Evolutionary conservation across 2,329 filamentous ascomycete genomes (phyloP), one percentile per base, ranked within the genome.

Genomic region (Arthrobotrys pseudoclavata): DNA sequence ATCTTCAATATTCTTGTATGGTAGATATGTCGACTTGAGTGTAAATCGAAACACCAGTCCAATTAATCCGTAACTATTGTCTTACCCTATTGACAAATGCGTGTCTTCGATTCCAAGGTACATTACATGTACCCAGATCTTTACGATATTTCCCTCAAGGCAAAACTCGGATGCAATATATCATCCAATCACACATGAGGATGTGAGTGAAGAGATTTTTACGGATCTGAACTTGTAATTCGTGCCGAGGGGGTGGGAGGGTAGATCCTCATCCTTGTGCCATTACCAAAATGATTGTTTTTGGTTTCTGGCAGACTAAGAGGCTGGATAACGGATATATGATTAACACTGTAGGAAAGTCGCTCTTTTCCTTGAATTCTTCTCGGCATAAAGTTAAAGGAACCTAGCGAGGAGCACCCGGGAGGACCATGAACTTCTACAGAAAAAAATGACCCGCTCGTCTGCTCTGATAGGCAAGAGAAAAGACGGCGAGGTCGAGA

Each of bases 401-500:
- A 66, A 48, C 69, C 55, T 60, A 48, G 60, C 55, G 34, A 42
- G 31, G 57, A 37, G 53, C 40, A 20, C 57, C 71, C 60, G 34
- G 42, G 29, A 37, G 45, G 47, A 55, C 63, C 64, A 48, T 66
- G 57, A 55, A 47, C 22, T 42, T 24, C 34, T 18, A 24, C 50
- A 34, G 60, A 60, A 57, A 67, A 69, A 62, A 60, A 76, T n/a
- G 42, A 53, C 50, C 57, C 60, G 67, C 67, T 20, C 50, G 47
- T 61, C 52, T 20, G 47, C 72, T 42, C 40, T 53, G 72, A 76
- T 76, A 70, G 72, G 72, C 64, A 76, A 70, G 66, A 76, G 52
- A 57, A 48, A 50, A 37, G 37, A 50, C 57, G 57, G 60, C 53
- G 53, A 69, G 72, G 48, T 68, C 45, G 64, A 66, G 42, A 20